Base-by-base conservation (phyloP, 257 asterid genomes). In the Paraleonurus japonicus region DNA sequence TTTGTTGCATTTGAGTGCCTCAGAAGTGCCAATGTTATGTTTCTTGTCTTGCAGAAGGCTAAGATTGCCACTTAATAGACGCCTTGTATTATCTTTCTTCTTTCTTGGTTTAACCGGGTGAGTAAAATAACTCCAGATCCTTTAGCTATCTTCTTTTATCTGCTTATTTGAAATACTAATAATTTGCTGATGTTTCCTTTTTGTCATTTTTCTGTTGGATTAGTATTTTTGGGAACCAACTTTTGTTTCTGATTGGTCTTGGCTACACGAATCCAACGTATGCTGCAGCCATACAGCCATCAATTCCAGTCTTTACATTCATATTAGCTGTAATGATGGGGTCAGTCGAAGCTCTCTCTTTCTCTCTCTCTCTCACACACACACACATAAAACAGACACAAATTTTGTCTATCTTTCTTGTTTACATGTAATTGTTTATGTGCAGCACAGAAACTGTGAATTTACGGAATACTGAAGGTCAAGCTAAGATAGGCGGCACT, bases 41-140 rank as follows among this genome's bases (percentile, higher is more conserved):
- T 76, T 65, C 32, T 24, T 69, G 48, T 75, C 66, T 67, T 86
- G 84, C 85, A 95, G 99, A 84, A 87, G 89, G 80, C 48, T 65
- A 72, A 85, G 97, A 75, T 84, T 81, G 77, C 97, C 97, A 27
- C 66, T 95, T 26, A 89, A 76, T 70, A 86, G 84, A 74, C 87
- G 83, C 54, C 64, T 95, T 47, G 65, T 95, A 24, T 28, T 77
- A 64, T 74, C 98, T 30, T 95, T 95, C 87, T 85, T 92, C 88
- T 86, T 89, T 83, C 96, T 95, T 80, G 99, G 99, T 75, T 82
- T 95, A 71, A 92, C 96, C 4, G 99, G 99, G 99, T 92, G 66
- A 80, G 89, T 76, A 26, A 74, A 12, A 61, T 71, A 51, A 51
- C 75, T 75, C 58, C 37, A 9, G 20, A 54, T 71, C 55, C 37